Evolutionary conservation across 108 stramenopile species (phyloP).

Genomic region (Pseudonitzschia pungens): DNA sequence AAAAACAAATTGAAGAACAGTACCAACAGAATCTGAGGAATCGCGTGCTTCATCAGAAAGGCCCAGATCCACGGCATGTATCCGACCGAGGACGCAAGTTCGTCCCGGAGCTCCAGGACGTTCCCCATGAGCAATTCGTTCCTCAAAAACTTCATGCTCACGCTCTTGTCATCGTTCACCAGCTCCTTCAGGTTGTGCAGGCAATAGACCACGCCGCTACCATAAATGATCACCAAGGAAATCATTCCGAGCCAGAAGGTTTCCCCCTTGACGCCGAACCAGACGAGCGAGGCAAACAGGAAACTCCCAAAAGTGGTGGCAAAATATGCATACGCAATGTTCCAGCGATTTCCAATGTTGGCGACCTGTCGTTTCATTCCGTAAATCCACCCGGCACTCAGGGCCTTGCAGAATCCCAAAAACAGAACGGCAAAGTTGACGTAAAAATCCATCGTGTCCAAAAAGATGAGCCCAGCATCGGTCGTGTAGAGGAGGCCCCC

Average conservation of each 20-base stretch:
- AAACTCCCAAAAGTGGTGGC: constrained; percentile 42
- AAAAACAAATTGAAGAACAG: constrained; percentile 38
- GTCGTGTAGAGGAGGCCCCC: constrained; percentile 46
- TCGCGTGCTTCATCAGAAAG: constrained; percentile 45
- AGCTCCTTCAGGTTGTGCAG: constrained; percentile 11
- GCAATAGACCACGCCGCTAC: constrained; percentile 27
- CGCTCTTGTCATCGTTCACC: neutral
- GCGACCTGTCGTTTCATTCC: constrained; percentile 41
- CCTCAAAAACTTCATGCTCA: constrained; percentile 16
- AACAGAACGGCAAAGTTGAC: constrained; percentile 55
- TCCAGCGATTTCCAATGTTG: constrained; percentile 15
- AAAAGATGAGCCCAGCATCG: constrained; percentile 46
- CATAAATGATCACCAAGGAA: constrained; percentile 33
- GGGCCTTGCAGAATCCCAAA: constrained; percentile 44
- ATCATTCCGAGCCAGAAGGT: constrained; percentile 31
- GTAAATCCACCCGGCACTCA: constrained; percentile 54
- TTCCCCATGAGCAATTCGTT: constrained; percentile 23
- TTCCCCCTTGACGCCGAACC: constrained; percentile 28
- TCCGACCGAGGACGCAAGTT: neutral
- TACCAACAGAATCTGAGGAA: constrained; percentile 42
- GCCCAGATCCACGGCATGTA: constrained; percentile 46
- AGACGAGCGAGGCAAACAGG: constrained; percentile 33
- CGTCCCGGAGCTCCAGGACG: constrained; percentile 11
- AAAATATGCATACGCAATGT: constrained; percentile 39
- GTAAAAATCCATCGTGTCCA: constrained; percentile 60